Evolutionary conservation across 306 rosid genomes (phyloP).

Genomic region (Rosa persica): DNA sequence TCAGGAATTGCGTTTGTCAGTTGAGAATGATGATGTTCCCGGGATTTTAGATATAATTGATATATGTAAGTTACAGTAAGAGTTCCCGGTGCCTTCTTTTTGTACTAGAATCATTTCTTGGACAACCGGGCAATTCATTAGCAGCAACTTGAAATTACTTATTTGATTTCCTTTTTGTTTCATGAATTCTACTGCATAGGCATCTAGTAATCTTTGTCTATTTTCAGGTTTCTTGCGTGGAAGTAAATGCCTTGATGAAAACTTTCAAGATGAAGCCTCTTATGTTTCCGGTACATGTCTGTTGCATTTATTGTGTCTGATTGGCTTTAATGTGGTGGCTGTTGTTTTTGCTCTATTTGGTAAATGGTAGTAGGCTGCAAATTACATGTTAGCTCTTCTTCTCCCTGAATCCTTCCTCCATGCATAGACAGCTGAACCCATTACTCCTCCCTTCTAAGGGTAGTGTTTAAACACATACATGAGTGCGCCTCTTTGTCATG

Average conservation of each 20-base stretch:
- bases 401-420: conserved; percentile 6
- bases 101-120: background rate
- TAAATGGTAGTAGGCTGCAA: conserved; percentile 2
- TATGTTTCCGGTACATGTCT: conserved; percentile 71
- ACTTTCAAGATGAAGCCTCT: conserved; percentile 90
- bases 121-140: conserved; percentile 7
- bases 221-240: conserved; percentile 84
- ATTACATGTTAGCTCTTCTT: background rate
- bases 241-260: conserved; percentile 87
- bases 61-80: background rate
- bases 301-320: conserved; percentile 14
- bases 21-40: conserved; percentile 1
- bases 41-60: background rate
- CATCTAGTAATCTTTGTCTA: conserved; percentile 29
- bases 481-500: background rate
- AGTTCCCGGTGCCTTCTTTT: background rate
- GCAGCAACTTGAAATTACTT: conserved; percentile 5
- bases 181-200: conserved; percentile 1
- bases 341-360: background rate
- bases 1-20: background rate
- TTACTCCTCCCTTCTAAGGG: background rate
- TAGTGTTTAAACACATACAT: background rate
- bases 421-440: background rate
- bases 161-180: background rate
- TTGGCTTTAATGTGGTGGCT: background rate